Evolutionary conservation across 2,329 filamentous ascomycete genomes (phyloP).

Genomic region (Graphiopsis chlorocephala): DNA sequence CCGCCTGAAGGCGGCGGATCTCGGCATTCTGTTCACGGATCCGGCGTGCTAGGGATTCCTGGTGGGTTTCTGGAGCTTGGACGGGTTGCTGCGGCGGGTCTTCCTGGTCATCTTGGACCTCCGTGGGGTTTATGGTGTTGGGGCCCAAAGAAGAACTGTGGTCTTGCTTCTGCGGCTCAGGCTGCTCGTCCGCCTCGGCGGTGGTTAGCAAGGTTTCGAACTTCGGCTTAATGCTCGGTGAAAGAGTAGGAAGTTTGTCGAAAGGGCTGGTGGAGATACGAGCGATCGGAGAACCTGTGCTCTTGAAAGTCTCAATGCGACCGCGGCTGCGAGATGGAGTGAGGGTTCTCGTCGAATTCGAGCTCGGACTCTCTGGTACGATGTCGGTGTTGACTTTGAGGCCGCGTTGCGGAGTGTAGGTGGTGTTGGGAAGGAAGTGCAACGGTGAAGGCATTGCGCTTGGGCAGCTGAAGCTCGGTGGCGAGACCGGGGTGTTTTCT

Average conservation of each 20-base stretch:
- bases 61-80: background rate
- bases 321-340: slow-evolving; percentile 5
- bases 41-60: background rate
- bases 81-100: background rate
- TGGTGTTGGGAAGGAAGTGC: slow-evolving; percentile 23
- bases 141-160: background rate
- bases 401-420: slow-evolving; percentile 19
- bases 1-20: background rate
- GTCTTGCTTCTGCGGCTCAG: background rate
- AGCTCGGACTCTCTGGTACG: background rate
- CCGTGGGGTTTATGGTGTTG: background rate
- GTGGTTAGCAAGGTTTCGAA: background rate
- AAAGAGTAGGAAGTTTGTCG: background rate
- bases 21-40: background rate
- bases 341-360: background rate
- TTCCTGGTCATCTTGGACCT: background rate
- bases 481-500: slow-evolving; percentile 15
- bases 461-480: slow-evolving; percentile 22
- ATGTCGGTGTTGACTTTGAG: slow-evolving; percentile 12
- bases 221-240: background rate
- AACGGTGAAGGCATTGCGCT: slow-evolving; percentile 32
- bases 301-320: slow-evolving; percentile 7
- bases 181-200: background rate
- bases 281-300: background rate
- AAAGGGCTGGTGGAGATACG: background rate